Evolutionary conservation across 2,329 filamentous ascomycete genomes (phyloP), one percentile per base, ranked within the genome.

Genomic region (Lachnellula cervina): DNA sequence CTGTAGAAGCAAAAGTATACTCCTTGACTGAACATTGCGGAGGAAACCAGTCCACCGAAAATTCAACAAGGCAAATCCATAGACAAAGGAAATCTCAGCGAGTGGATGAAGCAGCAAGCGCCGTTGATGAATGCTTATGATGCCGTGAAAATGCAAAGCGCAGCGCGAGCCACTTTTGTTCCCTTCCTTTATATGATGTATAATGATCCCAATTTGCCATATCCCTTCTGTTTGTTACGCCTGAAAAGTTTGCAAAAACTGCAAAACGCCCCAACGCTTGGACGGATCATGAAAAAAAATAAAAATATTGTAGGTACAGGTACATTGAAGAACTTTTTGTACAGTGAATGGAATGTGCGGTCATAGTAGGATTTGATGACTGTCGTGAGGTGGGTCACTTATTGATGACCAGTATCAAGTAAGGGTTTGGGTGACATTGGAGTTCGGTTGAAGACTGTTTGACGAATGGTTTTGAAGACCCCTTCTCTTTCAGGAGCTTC

Each of bases 401-500:
- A 59, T 44, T 55, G 51, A 43, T 54, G 55, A 38, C 55, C 58
- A 23, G 55, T 60, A 34, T 69, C 67, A 17, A 58, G 42, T 6
- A 63, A 61, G 40, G 59, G 45, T 56, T 59, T 67, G 19, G 66
- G 66, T 37, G 66, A 69, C 52, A 64, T 61, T 11, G 66, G 65
- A 44, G 65, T 62, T 44, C 82, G 79, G 62, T 76, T 78, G 68
- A 84, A 84, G 25, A 85, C 80, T 55, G 79, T 81, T 59, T 78
- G 76, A 34, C 81, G 73, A 28, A 84, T 74, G 51, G 76, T 76
- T 65, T 81, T 83, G 59, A 84, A 73, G 64, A 81, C 83, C 68
- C 76, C 76, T 52, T 75, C 73, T 47, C 77, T 75, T 57, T 75
- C 74, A 17, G 73, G 57, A 50, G 62, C 67, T 46, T 75, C 69